Percentiles rank a stretch among this genome's conserved stretches.
Evolutionary conservation across 129 eudicot genomes (phyloP).

Genomic region (Dittrichia graveolens): DNA sequence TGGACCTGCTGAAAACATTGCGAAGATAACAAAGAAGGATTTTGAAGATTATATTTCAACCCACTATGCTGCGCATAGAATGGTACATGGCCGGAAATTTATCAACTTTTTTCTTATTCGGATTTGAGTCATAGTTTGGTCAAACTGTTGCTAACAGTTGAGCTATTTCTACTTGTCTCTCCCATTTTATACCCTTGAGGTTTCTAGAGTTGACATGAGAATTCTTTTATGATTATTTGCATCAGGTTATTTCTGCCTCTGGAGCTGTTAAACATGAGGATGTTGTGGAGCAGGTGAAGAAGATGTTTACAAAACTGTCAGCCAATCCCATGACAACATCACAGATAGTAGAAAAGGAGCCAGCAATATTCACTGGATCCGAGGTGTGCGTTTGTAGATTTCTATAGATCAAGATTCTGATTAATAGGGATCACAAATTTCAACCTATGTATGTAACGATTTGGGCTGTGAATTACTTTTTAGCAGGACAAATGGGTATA

Average conservation of each 20-base stretch:
- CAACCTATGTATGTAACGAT: too few species aligned
- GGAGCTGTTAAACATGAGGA: conserved; percentile 98
- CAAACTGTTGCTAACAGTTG: neutral
- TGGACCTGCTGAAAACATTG: conserved; percentile 86
- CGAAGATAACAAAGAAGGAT: conserved; percentile 63
- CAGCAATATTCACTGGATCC: conserved; percentile 92
- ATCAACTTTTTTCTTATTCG: neutral
- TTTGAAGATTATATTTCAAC: conserved; percentile 75
- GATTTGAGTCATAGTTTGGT: neutral
- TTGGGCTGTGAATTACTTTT: neutral
- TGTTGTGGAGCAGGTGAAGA: conserved; percentile 73
- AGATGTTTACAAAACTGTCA: conserved; percentile 69
- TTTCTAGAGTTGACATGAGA: neutral
- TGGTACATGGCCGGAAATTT: conserved; percentile 38
- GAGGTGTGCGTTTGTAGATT: conserved; percentile 57
- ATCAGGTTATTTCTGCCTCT: conserved; percentile 83
- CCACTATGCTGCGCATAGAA: conserved; percentile 91
- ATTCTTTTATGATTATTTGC: conserved; percentile 19
- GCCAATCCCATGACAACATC: conserved; percentile 69
- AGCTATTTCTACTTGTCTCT: neutral
- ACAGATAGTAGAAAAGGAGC: conserved; percentile 71
- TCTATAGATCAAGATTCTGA: neutral
- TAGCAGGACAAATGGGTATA: neutral
- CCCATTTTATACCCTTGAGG: too few species aligned
- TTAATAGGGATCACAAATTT: too few species aligned